phyloP scores from a whole-genome alignment of 257 asterid species.

The Capsicum chinense region DNA sequence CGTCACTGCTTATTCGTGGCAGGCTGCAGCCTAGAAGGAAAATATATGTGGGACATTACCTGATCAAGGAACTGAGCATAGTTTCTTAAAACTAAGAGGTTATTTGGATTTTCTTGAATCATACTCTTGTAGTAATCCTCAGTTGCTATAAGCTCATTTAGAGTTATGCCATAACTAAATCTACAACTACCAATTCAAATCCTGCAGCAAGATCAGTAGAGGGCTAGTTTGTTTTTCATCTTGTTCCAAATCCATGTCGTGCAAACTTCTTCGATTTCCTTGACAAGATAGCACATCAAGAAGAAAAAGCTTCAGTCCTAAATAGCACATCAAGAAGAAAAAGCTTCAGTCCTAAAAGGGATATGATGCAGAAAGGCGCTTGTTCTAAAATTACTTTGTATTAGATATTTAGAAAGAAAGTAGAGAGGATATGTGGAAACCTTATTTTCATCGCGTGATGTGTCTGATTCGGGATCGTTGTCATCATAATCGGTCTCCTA shows the following conservation, averaged over 20 bases:
- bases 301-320: background rate
- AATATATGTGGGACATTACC: conserved; percentile 37
- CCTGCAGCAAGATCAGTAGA: conserved; percentile 73
- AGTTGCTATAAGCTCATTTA: conserved; percentile 22
- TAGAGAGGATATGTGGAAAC: conserved; percentile 30
- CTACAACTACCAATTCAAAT: conserved; percentile 45
- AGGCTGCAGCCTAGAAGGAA: background rate
- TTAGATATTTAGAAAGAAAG: too few relatives aligned
- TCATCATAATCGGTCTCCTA: conserved; percentile 67
- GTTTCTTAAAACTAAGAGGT: conserved; percentile 53
- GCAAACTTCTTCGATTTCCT: conserved; percentile 34
- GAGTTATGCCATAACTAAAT: conserved; percentile 31
- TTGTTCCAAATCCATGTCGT: conserved; percentile 38
- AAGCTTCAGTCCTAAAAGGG: background rate
- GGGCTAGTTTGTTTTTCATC: conserved; percentile 62
- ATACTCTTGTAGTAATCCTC: conserved; percentile 61
- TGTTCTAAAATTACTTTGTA: background rate
- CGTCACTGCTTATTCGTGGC: background rate
- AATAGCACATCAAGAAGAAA: conserved; percentile 34
- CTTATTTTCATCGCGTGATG: conserved; percentile 34
- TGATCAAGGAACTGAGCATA: conserved; percentile 66
- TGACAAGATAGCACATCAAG: conserved; percentile 40
- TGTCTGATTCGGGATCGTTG: conserved; percentile 44
- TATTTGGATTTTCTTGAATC: conserved; percentile 67
- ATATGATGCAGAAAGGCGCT: background rate